Percentiles rank a stretch among this genome's conserved stretches.
phyloP scores from a whole-genome alignment of 2,329 filamentous ascomycete species.

The Pseudopithomyces maydicus region DNA sequence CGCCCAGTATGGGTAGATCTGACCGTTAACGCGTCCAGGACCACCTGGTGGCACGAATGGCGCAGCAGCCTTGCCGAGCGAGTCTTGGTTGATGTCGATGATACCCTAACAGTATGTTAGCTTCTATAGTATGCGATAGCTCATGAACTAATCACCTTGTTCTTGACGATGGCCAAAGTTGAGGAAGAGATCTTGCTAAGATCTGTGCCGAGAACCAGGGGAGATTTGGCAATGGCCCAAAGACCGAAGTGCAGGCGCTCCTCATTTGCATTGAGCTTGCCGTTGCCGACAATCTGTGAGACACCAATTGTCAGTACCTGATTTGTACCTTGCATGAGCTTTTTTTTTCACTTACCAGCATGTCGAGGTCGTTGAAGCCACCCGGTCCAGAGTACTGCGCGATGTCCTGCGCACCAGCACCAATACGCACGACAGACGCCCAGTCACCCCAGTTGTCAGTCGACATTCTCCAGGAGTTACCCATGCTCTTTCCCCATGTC shows the following conservation, averaged over 20 bases:
- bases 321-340: background rate
- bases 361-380: constrained; percentile 23
- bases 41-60: constrained; percentile 14
- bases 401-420: constrained; percentile 14
- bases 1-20: constrained; percentile 22
- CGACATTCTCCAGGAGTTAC: constrained; percentile 31
- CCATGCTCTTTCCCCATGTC: constrained; percentile 33
- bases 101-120: constrained; percentile 33
- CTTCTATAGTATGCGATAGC: constrained; percentile 31
- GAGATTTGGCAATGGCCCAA: constrained; percentile 47
- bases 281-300: constrained; percentile 37
- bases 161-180: background rate
- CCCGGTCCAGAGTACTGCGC: constrained; percentile 19
- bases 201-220: constrained; percentile 49
- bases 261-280: constrained; percentile 34
- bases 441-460: constrained; percentile 20
- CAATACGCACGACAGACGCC: constrained; percentile 16
- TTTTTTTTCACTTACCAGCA: constrained; percentile 18
- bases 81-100: constrained; percentile 50
- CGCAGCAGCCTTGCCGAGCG: constrained; percentile 18
- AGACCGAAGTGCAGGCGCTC: constrained; percentile 38
- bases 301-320: background rate
- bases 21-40: constrained; percentile 12
- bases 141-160: constrained; percentile 35
- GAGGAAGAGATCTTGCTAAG: constrained; percentile 34